Percentiles rank a stretch among this genome's conserved stretches.
phyloP scores from a whole-genome alignment of 2,329 filamentous ascomycete genomes.

The Sarocladium brachiariae region DNA sequence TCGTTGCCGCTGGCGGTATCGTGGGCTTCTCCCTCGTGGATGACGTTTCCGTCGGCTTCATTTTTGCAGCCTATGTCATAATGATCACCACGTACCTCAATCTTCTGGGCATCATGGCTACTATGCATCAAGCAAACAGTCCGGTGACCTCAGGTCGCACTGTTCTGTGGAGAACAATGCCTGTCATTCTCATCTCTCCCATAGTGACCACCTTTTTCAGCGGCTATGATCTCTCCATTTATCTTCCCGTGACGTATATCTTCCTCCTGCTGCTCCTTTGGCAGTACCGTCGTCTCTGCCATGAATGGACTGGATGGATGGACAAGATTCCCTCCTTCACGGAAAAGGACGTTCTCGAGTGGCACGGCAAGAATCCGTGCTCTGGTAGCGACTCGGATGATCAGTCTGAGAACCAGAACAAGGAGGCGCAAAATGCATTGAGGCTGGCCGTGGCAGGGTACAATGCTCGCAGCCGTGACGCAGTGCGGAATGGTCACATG shows the following conservation, averaged over 20 bases:
- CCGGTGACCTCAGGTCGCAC: conserved; percentile 50
- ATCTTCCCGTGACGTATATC: conserved; percentile 45
- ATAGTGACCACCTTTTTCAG: conserved; percentile 45
- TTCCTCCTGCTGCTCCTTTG: conserved; percentile 45
- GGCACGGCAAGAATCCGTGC: conserved; percentile 32
- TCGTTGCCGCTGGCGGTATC: conserved; percentile 39
- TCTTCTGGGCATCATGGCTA: conserved; percentile 46
- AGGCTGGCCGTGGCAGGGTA: conserved; percentile 26
- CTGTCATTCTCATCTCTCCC: conserved; percentile 49
- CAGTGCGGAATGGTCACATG: conserved; percentile 13
- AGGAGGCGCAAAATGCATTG: conserved; percentile 22
- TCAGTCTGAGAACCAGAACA: conserved; percentile 7
- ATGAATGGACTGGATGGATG: conserved; percentile 54
- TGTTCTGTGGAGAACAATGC: conserved; percentile 47
- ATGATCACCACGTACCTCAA: conserved; percentile 53
- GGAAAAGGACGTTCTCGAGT: conserved; percentile 42
- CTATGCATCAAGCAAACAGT: conserved; percentile 47
- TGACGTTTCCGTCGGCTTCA: conserved; percentile 37
- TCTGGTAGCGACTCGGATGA: conserved; percentile 12
- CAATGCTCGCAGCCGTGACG: not conserved
- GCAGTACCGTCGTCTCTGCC: conserved; percentile 45
- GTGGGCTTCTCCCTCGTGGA: conserved; percentile 39
- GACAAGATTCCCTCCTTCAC: conserved; percentile 40
- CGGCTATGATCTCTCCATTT: conserved; percentile 47
- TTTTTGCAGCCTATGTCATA: conserved; percentile 54